Evolutionary conservation across 1,139 yeast genomes (phyloP).

Genomic region (Nadsonia commutata): DNA sequence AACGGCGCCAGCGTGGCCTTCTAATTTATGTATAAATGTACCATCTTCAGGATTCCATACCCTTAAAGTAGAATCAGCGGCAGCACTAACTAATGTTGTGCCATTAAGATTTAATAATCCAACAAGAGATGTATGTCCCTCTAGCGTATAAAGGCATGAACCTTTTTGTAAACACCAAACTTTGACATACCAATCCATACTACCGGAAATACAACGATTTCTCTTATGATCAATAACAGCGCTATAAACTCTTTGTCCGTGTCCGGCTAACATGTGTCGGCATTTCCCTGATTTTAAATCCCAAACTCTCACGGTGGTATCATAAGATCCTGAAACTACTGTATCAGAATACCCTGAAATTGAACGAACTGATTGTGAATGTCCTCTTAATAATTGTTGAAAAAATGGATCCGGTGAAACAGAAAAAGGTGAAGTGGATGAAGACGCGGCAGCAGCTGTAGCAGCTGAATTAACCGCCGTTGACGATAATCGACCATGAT

Average conservation of each 20-base stretch:
- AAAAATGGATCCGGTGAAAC: slow-evolving; percentile 44
- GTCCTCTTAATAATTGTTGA: slow-evolving; percentile 68
- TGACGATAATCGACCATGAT: slow-evolving; percentile 2
- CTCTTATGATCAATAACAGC: slow-evolving; percentile 67
- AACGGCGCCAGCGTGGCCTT: slow-evolving; percentile 79
- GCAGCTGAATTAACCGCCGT: slow-evolving; percentile 1
- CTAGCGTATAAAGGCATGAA: slow-evolving; percentile 44
- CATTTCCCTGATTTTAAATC: slow-evolving; percentile 64
- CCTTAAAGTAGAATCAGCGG: slow-evolving; percentile 83
- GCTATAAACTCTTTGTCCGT: slow-evolving; percentile 73
- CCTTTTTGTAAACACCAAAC: slow-evolving; percentile 85
- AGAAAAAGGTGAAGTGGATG: slow-evolving; percentile 7
- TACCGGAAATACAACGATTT: slow-evolving; percentile 77
- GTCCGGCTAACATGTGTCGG: slow-evolving; percentile 64
- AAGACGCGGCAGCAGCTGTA: slow-evolving; percentile 5
- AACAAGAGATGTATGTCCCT: slow-evolving; percentile 81
- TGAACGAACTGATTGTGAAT: slow-evolving; percentile 75
- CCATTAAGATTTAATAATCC: slow-evolving; percentile 73
- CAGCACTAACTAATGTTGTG: slow-evolving; percentile 80
- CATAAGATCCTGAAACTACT: slow-evolving; percentile 83
- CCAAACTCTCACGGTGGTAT: slow-evolving; percentile 87
- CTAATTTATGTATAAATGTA: slow-evolving; percentile 48
- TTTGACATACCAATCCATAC: slow-evolving; percentile 78
- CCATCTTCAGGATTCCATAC: slow-evolving; percentile 88
- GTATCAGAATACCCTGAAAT: slow-evolving; percentile 77